Percentiles rank a stretch among this genome's conserved stretches.
phyloP scores from a whole-genome alignment of 306 rosid species.

The Malus sylvestris region DNA sequence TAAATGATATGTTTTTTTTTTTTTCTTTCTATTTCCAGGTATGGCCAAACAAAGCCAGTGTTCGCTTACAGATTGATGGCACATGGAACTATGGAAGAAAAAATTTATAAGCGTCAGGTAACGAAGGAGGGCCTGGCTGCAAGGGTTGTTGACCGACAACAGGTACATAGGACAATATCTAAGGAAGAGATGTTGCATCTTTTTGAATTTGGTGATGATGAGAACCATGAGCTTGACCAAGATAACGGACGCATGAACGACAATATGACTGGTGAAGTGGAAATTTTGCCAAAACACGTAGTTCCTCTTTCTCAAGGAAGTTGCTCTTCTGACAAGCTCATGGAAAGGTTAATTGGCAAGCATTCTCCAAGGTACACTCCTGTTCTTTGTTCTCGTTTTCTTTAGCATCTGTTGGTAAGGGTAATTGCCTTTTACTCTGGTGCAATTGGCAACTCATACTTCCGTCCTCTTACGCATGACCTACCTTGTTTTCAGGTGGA shows the following conservation, averaged over 20 bases:
- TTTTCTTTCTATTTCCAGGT: slow-evolving; percentile 37
- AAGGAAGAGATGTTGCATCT: slow-evolving; percentile 98
- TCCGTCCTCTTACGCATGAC: not conserved
- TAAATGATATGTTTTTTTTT: slow-evolving; percentile 1
- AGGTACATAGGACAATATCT: slow-evolving; percentile 85
- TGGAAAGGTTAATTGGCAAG: slow-evolving; percentile 79
- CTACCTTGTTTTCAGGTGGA: slow-evolving; percentile 54
- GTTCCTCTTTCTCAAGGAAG: slow-evolving; percentile 61
- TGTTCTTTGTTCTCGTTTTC: slow-evolving; percentile 6
- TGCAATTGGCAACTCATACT: not conserved
- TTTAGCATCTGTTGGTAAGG: not conserved
- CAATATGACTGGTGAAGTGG: slow-evolving; percentile 28
- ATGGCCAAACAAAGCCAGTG: slow-evolving; percentile 95
- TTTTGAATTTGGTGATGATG: slow-evolving; percentile 95
- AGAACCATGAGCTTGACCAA: slow-evolving; percentile 57
- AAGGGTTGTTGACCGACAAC: slow-evolving; percentile 94
- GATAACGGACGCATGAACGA: slow-evolving; percentile 35
- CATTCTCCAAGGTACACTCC: slow-evolving; percentile 65
- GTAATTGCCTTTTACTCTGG: not conserved
- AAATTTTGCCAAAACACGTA: slow-evolving; percentile 41
- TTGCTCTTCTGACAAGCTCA: slow-evolving; percentile 75
- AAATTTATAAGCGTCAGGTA: slow-evolving; percentile 98
- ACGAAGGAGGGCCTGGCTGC: slow-evolving; percentile 99
- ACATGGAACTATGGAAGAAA: slow-evolving; percentile 98
- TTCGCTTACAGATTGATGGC: slow-evolving; percentile 95